phyloP scores from a whole-genome alignment of 768 basidiomycete genomes.

The Dictyophora rubrovolvata region DNA sequence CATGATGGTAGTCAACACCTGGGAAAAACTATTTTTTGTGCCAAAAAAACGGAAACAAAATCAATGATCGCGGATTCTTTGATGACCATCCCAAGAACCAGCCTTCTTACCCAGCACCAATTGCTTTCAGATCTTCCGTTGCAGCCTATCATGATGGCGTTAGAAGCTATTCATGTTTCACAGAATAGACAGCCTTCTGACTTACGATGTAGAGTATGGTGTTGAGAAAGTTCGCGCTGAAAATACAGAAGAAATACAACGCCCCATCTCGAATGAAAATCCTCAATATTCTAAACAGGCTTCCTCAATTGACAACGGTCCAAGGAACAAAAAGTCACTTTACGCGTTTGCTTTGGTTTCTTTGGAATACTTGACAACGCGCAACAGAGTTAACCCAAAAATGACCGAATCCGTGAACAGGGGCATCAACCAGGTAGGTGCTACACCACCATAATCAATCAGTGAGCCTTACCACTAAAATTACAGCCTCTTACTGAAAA shows the following conservation, averaged over 20 bases:
- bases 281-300: background rate
- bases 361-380: background rate
- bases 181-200: background rate
- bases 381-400: slow-evolving; percentile 3
- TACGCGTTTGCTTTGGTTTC: background rate
- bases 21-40: background rate
- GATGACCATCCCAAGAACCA: background rate
- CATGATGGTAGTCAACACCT: slow-evolving; percentile 8
- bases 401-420: slow-evolving; percentile 3
- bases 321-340: background rate
- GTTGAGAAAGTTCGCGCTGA: slow-evolving; percentile 5
- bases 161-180: background rate
- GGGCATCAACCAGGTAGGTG: slow-evolving; percentile 6
- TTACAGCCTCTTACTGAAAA: background rate
- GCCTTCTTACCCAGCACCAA: slow-evolving; percentile 3
- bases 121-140: slow-evolving; percentile 7
- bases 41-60: background rate
- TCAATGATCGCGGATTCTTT: background rate
- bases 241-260: slow-evolving; percentile 8
- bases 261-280: slow-evolving; percentile 3
- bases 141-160: background rate
- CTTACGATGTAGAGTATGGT: slow-evolving; percentile 4
- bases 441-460: background rate
- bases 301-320: background rate
- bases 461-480: background rate